Conservation (phyloP, 306 rosid species). For the Sechiopsis laciniata region DNA sequence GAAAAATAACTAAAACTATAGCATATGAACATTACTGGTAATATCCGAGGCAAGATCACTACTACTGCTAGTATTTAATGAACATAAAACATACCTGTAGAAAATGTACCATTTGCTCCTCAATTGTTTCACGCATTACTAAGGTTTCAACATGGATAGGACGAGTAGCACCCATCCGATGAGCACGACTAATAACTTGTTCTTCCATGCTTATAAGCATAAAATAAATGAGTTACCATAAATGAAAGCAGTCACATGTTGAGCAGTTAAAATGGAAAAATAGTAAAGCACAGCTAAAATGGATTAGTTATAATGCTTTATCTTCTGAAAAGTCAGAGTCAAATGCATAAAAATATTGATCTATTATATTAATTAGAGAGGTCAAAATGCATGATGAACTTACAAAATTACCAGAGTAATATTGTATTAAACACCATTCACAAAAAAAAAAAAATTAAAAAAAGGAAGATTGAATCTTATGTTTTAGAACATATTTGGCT, state of each 20-base stretch:
- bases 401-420: neutral
- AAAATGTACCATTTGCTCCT: conserved; percentile 84
- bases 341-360: no score
- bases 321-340: no score
- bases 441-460: neutral
- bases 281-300: neutral
- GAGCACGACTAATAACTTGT: conserved; percentile 98
- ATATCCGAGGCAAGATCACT: conserved; percentile 10
- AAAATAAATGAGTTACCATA: conserved; percentile 22
- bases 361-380: no score
- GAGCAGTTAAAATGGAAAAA: neutral
- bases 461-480: neutral
- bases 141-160: conserved; percentile 90
- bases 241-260: neutral
- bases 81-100: conserved; percentile 45
- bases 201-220: conserved; percentile 74
- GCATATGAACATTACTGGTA: neutral
- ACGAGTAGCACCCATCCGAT: conserved; percentile 97
- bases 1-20: neutral
- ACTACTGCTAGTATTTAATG: conserved; percentile 3
- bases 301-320: conserved; percentile 9
- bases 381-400: neutral
- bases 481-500: neutral
- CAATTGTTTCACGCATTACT: conserved; percentile 90
- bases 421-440: neutral